Percentiles rank a stretch among this genome's conserved stretches.
Evolutionary conservation across 2,329 filamentous ascomycete species (phyloP).

Genomic region (Colletotrichum liaoningense): DNA sequence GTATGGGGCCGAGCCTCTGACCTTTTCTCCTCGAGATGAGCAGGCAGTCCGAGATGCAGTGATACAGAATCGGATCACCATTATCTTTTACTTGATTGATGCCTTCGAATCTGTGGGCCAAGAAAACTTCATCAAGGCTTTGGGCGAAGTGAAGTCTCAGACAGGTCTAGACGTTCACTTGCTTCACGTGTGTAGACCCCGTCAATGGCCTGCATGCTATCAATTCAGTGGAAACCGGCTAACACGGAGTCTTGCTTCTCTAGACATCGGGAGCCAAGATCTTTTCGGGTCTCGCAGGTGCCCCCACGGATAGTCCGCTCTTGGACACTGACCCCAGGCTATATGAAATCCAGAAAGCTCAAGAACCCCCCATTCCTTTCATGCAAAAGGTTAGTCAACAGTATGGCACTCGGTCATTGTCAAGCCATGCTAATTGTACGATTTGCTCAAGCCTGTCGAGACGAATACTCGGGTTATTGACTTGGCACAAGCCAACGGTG

Average conservation of each 20-base stretch:
- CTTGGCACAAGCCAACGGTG: slow-evolving; percentile 51
- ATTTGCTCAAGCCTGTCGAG: slow-evolving; percentile 46
- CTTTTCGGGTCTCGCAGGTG: slow-evolving; percentile 59
- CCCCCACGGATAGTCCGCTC: slow-evolving; percentile 53
- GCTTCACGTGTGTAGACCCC: not conserved
- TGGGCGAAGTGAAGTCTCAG: slow-evolving; percentile 54
- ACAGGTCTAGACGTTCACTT: not conserved
- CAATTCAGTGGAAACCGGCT: not conserved
- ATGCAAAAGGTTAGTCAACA: not conserved
- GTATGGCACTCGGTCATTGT: not conserved
- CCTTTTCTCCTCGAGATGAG: slow-evolving; percentile 51
- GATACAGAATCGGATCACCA: slow-evolving; percentile 54
- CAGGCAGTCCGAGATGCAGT: slow-evolving; percentile 49
- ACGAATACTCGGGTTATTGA: slow-evolving; percentile 58
- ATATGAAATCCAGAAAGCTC: not conserved
- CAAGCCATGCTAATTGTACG: no score
- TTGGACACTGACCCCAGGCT: slow-evolving; percentile 51
- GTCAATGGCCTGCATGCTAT: not conserved
- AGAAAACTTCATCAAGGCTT: slow-evolving; percentile 55
- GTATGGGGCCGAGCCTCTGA: slow-evolving; percentile 56
- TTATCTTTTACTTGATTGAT: slow-evolving; percentile 62
- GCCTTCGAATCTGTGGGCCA: slow-evolving; percentile 47
- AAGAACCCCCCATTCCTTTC: not conserved
- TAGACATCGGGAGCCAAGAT: slow-evolving; percentile 63
- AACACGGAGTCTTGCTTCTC: not conserved